Conservation (phyloP, 768 basidiomycete genomes). For the Serendipita indica region DNA sequence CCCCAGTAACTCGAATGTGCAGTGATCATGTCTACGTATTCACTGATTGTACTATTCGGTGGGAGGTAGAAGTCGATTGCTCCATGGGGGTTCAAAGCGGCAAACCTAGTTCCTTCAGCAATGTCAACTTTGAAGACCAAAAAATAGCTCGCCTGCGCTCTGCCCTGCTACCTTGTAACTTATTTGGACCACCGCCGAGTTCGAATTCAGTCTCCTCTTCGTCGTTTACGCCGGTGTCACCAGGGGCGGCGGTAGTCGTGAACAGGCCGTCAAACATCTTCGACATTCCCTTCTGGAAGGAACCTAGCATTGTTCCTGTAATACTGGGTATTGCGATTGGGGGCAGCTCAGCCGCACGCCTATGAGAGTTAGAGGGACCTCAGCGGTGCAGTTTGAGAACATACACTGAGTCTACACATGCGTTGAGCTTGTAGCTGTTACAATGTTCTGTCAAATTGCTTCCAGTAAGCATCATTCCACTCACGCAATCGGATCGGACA, state of each 20-base stretch:
- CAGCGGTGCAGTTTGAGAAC: constrained; percentile 13
- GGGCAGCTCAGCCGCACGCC: constrained; percentile 16
- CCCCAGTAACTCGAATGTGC: constrained; percentile 29
- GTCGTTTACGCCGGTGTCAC: not conserved
- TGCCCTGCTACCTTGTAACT: constrained; percentile 16
- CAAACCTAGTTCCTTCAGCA: constrained; percentile 20
- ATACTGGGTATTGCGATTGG: constrained; percentile 21
- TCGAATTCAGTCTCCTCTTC: constrained; percentile 13
- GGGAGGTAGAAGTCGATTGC: constrained; percentile 30
- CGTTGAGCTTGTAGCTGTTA: constrained; percentile 27
- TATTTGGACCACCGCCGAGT: constrained; percentile 13
- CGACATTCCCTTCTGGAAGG: constrained; percentile 21
- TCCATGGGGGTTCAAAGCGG: constrained; percentile 31
- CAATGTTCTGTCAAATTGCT: not conserved
- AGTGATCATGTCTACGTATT: constrained; percentile 24
- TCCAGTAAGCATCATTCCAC: constrained; percentile 4
- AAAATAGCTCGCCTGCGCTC: constrained; percentile 16
- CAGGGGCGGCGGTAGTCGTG: not conserved
- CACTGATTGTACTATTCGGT: constrained; percentile 25
- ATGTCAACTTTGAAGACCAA: not conserved
- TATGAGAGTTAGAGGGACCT: constrained; percentile 14
- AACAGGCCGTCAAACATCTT: constrained; percentile 20
- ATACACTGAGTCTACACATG: constrained; percentile 26
- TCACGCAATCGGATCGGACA: constrained; percentile 28
- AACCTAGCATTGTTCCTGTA: constrained; percentile 21